These are phyloP conservation scores for Fusarium guadeloupense DNA, from an alignment of 2,329 filamentous ascomycete genomes.

Conservation along the genomic window DNA sequence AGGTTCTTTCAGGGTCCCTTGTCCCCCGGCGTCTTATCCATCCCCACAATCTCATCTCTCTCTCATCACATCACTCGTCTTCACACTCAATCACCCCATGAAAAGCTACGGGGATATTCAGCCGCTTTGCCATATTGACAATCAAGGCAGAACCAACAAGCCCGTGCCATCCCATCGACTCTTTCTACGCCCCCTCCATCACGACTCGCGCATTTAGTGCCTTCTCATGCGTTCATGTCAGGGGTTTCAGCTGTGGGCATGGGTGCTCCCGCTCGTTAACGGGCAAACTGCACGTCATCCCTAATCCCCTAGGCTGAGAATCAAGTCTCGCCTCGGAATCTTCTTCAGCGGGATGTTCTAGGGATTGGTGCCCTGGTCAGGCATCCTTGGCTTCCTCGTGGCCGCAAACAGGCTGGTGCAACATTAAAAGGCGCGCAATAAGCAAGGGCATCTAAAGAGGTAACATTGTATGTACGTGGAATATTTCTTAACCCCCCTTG, in stretches of 20 bases:
- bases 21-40: conserved; percentile 8
- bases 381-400: neutral
- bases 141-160: neutral
- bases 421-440: conserved; percentile 11
- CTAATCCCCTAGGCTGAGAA: conserved; percentile 36
- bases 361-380: conserved; percentile 14
- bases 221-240: conserved; percentile 20
- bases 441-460: neutral
- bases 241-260: conserved; percentile 28
- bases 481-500: neutral
- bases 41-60: conserved; percentile 35
- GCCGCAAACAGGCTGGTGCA: neutral
- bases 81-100: conserved; percentile 25
- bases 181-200: conserved; percentile 20
- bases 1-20: conserved; percentile 27
- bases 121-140: conserved; percentile 6
- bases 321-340: conserved; percentile 35
- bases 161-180: neutral
- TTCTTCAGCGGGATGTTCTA: neutral
- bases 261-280: conserved; percentile 34
- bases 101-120: neutral
- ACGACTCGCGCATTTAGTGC: conserved; percentile 4
- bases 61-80: conserved; percentile 16
- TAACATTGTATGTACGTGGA: neutral
- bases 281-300: conserved; percentile 40